phyloP scores from a whole-genome alignment of 441 rosid species.

The Sinapis alba region DNA sequence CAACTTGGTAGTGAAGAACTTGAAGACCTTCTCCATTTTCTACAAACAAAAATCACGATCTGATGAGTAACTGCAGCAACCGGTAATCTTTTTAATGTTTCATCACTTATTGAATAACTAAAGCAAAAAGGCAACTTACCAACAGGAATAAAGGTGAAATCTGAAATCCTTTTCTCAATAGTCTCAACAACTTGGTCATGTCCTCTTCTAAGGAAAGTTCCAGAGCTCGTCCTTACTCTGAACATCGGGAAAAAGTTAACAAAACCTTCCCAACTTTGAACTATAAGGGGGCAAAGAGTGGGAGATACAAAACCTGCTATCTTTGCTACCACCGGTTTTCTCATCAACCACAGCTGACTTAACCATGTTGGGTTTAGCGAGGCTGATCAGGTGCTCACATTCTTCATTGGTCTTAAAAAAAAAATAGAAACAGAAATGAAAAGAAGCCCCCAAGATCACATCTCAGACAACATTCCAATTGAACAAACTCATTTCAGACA shows the following conservation, averaged over 20 bases:
- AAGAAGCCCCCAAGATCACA: constrained; percentile 10
- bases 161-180: constrained; percentile 70
- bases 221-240: constrained; percentile 77
- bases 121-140: constrained; percentile 45
- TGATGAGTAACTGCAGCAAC: not conserved
- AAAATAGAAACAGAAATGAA: not conserved
- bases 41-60: constrained; percentile 29
- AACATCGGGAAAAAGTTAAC: not conserved
- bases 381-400: constrained; percentile 75
- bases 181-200: constrained; percentile 56
- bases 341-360: constrained; percentile 89
- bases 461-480: constrained; percentile 12
- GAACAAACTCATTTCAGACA: constrained; percentile 5
- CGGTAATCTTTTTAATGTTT: not conserved
- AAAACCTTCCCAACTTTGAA: not conserved
- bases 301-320: constrained; percentile 62
- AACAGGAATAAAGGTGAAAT: constrained; percentile 73
- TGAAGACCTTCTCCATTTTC: constrained; percentile 83
- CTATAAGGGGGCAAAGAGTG: not conserved
- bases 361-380: constrained; percentile 82
- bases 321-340: constrained; percentile 83
- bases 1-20: constrained; percentile 76
- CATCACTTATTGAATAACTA: not conserved
- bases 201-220: constrained; percentile 67
- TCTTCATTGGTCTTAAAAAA: constrained; percentile 66